Percentiles rank a stretch among this genome's conserved stretches.
Conservation (phyloP, 257 asterid species). For the Phtheirospermum japonicum region DNA sequence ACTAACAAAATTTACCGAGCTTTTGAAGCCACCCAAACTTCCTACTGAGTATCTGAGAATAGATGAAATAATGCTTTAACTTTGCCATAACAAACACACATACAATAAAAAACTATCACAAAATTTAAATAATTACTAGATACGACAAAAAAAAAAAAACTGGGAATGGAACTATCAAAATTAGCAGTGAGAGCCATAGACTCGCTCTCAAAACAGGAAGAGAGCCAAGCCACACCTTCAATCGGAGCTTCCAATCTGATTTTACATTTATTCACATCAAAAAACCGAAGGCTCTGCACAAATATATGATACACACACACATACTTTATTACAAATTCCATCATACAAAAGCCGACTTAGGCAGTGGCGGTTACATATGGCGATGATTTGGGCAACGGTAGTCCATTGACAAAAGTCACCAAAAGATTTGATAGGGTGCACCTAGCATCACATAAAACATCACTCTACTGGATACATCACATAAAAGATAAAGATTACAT, state of each 20-base stretch:
- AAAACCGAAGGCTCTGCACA: slow-evolving; percentile 72
- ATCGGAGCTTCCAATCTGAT: slow-evolving; percentile 55
- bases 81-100: neutral
- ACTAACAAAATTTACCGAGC: neutral
- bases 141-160: slow-evolving; percentile 52
- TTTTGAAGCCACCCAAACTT: neutral
- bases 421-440: no score
- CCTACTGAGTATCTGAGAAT: neutral
- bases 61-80: neutral
- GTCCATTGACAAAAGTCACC: no score
- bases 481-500: no score
- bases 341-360: no score
- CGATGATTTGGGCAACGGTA: no score
- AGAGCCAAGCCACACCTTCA: slow-evolving; percentile 49
- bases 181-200: slow-evolving; percentile 53
- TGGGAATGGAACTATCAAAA: slow-evolving; percentile 70
- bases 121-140: neutral
- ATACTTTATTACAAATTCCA: slow-evolving; percentile 7
- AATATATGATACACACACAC: slow-evolving; percentile 15
- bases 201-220: slow-evolving; percentile 75
- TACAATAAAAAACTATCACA: neutral
- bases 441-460: no score
- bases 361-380: no score
- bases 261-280: slow-evolving; percentile 59
- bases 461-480: no score